Conservation (phyloP, 495 filamentous ascomycete genomes). For the Daldinia decipiens region DNA sequence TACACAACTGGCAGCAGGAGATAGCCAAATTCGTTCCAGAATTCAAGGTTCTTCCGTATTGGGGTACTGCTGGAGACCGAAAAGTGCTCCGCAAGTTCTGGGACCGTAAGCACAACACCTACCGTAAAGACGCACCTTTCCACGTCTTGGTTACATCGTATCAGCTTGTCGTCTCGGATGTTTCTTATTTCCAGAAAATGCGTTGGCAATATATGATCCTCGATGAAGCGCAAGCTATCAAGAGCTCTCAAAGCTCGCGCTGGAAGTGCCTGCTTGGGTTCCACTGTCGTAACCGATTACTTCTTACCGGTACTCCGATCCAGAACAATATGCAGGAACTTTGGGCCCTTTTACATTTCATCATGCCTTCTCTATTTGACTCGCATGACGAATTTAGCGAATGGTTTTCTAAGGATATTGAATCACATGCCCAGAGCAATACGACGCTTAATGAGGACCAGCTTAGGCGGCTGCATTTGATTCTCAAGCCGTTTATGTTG, state of each 20-base stretch:
- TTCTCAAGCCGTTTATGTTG: constrained; percentile 99
- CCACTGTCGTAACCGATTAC: constrained; percentile 92
- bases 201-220: constrained; percentile 99
- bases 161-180: constrained; percentile 94
- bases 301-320: constrained; percentile 96
- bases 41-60: constrained; percentile 95
- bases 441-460: constrained; percentile 99
- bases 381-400: constrained; percentile 99
- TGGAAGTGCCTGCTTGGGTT: constrained; percentile 97
- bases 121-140: constrained; percentile 90
- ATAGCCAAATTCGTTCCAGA: constrained; percentile 92
- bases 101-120: constrained; percentile 97
- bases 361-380: constrained; percentile 98
- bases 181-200: constrained; percentile 97
- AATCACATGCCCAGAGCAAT: constrained; percentile 97
- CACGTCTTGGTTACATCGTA: constrained; percentile 97
- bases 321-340: constrained; percentile 99
- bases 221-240: constrained; percentile 98
- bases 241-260: constrained; percentile 93
- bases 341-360: constrained; percentile 98
- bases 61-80: constrained; percentile 93
- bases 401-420: constrained; percentile 99
- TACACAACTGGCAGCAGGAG: constrained; percentile 99
- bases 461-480: constrained; percentile 96
- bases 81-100: constrained; percentile 98